Evolutionary conservation across 208 protist genomes (phyloP).

Genomic region (Wallacemonas sp.): DNA sequence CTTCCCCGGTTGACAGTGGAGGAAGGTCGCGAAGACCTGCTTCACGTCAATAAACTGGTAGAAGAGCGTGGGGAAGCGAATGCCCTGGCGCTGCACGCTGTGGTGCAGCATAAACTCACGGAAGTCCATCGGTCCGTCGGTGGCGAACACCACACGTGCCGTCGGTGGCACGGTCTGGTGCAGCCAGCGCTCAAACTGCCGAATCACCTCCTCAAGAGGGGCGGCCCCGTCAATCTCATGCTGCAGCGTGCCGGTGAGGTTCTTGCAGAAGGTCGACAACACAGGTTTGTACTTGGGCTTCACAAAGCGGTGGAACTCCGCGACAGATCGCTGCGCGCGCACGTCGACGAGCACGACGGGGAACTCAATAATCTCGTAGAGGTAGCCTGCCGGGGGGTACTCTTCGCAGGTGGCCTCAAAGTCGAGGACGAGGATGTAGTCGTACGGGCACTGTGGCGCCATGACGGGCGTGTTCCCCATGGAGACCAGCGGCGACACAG

Average conservation of each 20-base stretch:
- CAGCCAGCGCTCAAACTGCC: constrained; percentile 84
- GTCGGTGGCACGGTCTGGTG: constrained; percentile 60
- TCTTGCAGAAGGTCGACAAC: constrained; percentile 90
- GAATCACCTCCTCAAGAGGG: constrained; percentile 75
- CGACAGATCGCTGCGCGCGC: constrained; percentile 54
- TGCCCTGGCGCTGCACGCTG: constrained; percentile 70
- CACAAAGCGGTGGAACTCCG: constrained; percentile 92
- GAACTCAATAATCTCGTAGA: constrained; percentile 97
- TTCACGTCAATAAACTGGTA: constrained; percentile 91
- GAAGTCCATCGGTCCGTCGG: constrained; percentile 82
- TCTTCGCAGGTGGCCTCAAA: constrained; percentile 94
- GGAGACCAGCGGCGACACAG: constrained; percentile 49
- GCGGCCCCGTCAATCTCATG: constrained; percentile 79
- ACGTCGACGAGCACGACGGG: constrained; percentile 91
- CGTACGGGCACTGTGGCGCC: constrained; percentile 61
- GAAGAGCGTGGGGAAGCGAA: constrained; percentile 82
- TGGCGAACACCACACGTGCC: constrained; percentile 68
- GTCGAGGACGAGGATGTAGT: constrained; percentile 92
- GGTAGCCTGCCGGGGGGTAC: constrained; percentile 57
- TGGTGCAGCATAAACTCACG: constrained; percentile 86
- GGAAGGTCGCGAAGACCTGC: constrained; percentile 75
- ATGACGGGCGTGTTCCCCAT: constrained; percentile 30
- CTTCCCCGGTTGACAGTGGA: constrained; percentile 76
- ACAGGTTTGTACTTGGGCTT: constrained; percentile 75
- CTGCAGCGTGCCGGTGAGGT: constrained; percentile 94